A percentile compares a stretch with the other conserved stretches of the same genome.
These are phyloP conservation scores for Globisporangium radiosum DNA, from an alignment of 352 stramenopile genomes.

Conservation along the genomic window DNA sequence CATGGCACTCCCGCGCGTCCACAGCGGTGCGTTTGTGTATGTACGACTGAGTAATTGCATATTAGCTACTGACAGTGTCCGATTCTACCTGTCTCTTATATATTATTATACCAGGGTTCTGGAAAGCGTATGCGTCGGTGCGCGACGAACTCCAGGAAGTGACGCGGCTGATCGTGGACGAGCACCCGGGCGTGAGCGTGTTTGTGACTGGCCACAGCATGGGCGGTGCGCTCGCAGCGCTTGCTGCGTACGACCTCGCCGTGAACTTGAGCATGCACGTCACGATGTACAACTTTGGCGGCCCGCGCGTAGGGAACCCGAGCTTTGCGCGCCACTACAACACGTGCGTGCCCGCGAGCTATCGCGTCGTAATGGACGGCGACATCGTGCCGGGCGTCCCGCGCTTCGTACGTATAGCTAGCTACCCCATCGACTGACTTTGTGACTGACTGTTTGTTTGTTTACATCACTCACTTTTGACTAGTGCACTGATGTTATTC, in stretches of 20 bases:
- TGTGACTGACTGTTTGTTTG: background rate
- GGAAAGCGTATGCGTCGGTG: constrained; percentile 79
- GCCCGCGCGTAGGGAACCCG: constrained; percentile 78
- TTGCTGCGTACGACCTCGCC: constrained; percentile 82
- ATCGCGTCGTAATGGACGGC: constrained; percentile 76
- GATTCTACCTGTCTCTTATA: background rate
- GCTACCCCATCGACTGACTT: background rate
- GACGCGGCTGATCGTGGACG: constrained; percentile 68
- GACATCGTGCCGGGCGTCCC: constrained; percentile 74
- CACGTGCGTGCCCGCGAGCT: constrained; percentile 66
- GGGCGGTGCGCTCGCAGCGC: constrained; percentile 85
- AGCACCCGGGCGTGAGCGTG: constrained; percentile 80
- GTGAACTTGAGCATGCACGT: constrained; percentile 84
- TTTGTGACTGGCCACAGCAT: constrained; percentile 92
- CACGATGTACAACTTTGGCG: constrained; percentile 89
- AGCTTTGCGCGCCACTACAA: constrained; percentile 78
- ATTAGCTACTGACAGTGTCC: background rate
- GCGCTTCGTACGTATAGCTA: constrained; percentile 45
- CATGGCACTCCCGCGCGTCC: constrained; percentile 76
- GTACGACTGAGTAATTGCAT: background rate
- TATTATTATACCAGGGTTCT: constrained; percentile 44
- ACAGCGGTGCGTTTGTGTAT: constrained; percentile 47
- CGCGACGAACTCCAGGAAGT: constrained; percentile 72
- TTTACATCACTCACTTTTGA: too few species aligned
- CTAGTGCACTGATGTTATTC: too few species aligned